phyloP scores from a whole-genome alignment of 768 basidiomycete genomes.

The Termitomyces sp. region DNA sequence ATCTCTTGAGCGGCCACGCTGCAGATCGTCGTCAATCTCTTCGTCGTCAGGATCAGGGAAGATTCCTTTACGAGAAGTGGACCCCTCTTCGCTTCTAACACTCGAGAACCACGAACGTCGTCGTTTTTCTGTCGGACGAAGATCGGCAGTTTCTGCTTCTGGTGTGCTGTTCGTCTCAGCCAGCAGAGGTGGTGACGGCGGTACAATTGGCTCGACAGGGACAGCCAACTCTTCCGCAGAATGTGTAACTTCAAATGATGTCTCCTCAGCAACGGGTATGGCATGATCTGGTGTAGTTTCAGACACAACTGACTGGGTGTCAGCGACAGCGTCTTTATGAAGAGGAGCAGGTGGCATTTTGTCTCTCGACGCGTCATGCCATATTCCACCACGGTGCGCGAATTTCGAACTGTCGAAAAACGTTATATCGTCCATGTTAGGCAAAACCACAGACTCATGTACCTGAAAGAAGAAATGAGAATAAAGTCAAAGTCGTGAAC shows the following conservation, averaged over 20 bases:
- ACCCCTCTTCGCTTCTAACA: conserved; percentile 35
- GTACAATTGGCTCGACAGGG: conserved; percentile 2
- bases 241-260: conserved; percentile 3
- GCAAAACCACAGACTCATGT: conserved; percentile 88
- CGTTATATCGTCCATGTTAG: conserved; percentile 97
- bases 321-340: conserved; percentile 11
- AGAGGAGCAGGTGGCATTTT: conserved; percentile 22
- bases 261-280: conserved; percentile 4
- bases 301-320: conserved; percentile 27
- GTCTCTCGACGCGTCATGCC: conserved; percentile 63
- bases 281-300: conserved; percentile 26
- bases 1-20: conserved; percentile 33
- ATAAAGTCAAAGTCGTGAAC: background rate
- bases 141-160: conserved; percentile 11
- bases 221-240: conserved; percentile 17
- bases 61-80: conserved; percentile 17
- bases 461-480: conserved; percentile 46
- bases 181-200: conserved; percentile 3
- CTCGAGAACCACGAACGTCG: conserved; percentile 55
- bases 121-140: conserved; percentile 28
- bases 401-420: conserved; percentile 79
- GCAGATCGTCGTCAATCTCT: conserved; percentile 18
- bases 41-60: conserved; percentile 13
- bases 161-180: conserved; percentile 4
- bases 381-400: conserved; percentile 81